These are phyloP conservation scores for Ogataea dorogensis DNA, from an alignment of 805 yeast species.

Conservation along the genomic window DNA sequence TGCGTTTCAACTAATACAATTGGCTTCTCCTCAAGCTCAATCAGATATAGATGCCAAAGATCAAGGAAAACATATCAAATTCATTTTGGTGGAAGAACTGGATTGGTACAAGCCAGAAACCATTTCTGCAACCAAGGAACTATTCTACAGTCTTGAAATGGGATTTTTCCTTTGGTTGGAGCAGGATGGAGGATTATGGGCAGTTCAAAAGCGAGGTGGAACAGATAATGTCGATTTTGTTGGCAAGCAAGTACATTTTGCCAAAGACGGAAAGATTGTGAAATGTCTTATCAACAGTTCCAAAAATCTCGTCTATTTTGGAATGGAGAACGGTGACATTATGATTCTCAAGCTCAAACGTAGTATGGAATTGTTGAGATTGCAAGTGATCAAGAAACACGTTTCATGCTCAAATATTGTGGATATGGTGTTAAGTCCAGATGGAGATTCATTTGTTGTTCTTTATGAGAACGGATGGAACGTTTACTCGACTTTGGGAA, in stretches of 20 bases:
- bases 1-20: conserved; percentile 35
- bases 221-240: conserved; percentile 19
- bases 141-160: conserved; percentile 24
- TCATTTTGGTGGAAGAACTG: conserved; percentile 30
- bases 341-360: conserved; percentile 38
- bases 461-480: conserved; percentile 45
- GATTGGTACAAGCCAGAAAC: conserved; percentile 32
- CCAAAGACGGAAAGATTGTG: conserved; percentile 14
- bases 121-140: conserved; percentile 13
- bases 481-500: conserved; percentile 47
- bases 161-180: conserved; percentile 34
- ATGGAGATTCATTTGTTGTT: conserved; percentile 30
- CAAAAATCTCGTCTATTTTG: conserved; percentile 41
- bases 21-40: conserved; percentile 17
- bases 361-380: conserved; percentile 28
- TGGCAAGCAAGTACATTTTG: conserved; percentile 27
- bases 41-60: conserved; percentile 21
- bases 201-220: conserved; percentile 19
- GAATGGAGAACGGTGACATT: conserved; percentile 37
- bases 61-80: conserved; percentile 29
- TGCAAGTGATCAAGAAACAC: conserved; percentile 37
- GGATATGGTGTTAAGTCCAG: conserved; percentile 29
- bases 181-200: conserved; percentile 31
- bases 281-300: conserved; percentile 39
- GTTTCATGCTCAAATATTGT: conserved; percentile 33